Base-by-base conservation (phyloP, 2,329 filamentous ascomycete genomes). In the Incumbomyces lentus region DNA sequence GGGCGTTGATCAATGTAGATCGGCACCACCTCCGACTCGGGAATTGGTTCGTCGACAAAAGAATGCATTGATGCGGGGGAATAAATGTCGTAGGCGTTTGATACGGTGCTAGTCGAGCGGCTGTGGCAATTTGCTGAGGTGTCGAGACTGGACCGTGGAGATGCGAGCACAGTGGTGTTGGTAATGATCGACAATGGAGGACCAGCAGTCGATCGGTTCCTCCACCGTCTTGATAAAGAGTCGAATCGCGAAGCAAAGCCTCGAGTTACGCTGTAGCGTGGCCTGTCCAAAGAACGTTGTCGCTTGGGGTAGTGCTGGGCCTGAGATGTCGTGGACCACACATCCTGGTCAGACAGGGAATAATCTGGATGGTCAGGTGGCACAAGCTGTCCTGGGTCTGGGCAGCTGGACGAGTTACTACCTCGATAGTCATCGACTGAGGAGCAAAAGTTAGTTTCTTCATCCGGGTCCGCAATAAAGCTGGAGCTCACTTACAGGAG, bases 101-200 rank as follows among this genome's bases (percentile, higher is more conserved):
- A 16, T 59, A 49, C 40, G 60, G 59, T 2, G 50, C 51, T 46
- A 58, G 56, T 14, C 62, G 57, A 22, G 52, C 57, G 39, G 61
- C 59, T 7, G 55, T 52, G 16, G 56, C 59, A 37, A 62, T 61
- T n/a, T 58, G 71, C 44, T 49, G 60, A 52, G 53, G 67, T 45
- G 58, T 63, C 44, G 85, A 70, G n/a, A 84, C 89, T 1, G 86
- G 88, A 1, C 86, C 84, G 44, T 84, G 78, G 34, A n/a, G 42
- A 38, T 26, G 42, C 19, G 38, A 37, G 40, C 7, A 53, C 50
- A 7, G 67, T 64, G 41, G 64, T 60, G 2, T 86, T 90, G 2
- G 81, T 74, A 6, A 80, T 75, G 40, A 76, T 71, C 1, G 81
- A 83, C 26, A 61, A 17, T 66, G 72, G 52, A 64, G 69, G 48